Percentiles rank a stretch among this genome's conserved stretches.
These are phyloP conservation scores for Cruciata laevipes DNA, from an alignment of 257 asterid genomes.

Conservation along the genomic window DNA sequence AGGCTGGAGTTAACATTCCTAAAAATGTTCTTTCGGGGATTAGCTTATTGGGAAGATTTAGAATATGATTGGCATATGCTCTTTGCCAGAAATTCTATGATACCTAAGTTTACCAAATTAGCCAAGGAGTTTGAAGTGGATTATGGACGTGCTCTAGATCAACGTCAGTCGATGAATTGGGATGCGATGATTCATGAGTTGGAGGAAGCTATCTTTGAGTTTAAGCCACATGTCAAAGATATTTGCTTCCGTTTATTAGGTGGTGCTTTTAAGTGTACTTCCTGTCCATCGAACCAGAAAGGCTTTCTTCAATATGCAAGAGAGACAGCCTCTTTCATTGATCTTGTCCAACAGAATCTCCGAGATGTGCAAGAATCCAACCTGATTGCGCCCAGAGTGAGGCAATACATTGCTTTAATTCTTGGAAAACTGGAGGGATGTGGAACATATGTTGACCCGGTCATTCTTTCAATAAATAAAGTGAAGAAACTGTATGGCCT, in stretches of 20 bases:
- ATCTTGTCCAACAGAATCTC: neutral
- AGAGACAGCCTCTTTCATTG: neutral
- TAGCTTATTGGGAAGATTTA: neutral
- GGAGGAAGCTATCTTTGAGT: neutral
- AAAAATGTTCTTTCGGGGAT: neutral
- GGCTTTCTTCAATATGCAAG: neutral
- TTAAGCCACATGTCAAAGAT: neutral
- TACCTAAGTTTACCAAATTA: neutral
- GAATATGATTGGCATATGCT: neutral
- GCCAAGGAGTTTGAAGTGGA: too few relatives aligned
- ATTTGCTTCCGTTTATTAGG: neutral
- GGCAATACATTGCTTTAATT: neutral
- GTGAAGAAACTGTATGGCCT: neutral
- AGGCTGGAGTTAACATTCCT: neutral
- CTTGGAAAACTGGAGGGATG: neutral
- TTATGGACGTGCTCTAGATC: too few relatives aligned
- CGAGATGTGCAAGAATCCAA: neutral
- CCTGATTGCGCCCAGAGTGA: neutral
- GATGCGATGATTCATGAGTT: neutral
- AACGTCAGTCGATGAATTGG: neutral
- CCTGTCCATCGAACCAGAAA: neutral
- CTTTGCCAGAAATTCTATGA: neutral
- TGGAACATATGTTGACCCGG: neutral
- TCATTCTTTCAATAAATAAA: neutral
- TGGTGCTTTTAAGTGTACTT: neutral